Conservation (phyloP, 306 rosid genomes). For the Hylodesmum podocarpum region DNA sequence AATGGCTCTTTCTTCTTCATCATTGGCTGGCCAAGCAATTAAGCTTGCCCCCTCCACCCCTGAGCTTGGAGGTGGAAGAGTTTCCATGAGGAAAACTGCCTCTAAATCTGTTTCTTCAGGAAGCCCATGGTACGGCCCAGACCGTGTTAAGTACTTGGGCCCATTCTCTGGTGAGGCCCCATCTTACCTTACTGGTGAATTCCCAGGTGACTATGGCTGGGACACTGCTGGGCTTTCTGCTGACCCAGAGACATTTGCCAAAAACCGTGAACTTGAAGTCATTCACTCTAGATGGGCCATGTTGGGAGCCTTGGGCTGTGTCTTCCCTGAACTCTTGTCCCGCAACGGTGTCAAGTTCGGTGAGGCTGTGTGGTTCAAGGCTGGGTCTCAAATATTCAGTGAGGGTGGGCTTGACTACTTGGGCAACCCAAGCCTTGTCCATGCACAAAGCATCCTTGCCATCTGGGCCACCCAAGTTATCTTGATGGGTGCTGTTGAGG, state of each 20-base stretch:
- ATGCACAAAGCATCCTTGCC: constrained; percentile 11
- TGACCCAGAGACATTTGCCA: constrained; percentile 26
- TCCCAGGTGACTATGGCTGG: constrained; percentile 28
- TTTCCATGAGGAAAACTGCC: constrained; percentile 8
- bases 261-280: constrained; percentile 10
- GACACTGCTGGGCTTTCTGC: constrained; percentile 31
- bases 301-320: constrained; percentile 9
- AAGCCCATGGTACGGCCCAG: constrained; percentile 27
- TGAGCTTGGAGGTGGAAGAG: background rate
- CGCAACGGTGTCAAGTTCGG: constrained; percentile 12
- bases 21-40: constrained; percentile 13
- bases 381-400: background rate
- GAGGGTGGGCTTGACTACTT: constrained; percentile 22
- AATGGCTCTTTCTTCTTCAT: constrained; percentile 21
- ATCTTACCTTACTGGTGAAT: constrained; percentile 5
- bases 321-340: constrained; percentile 15
- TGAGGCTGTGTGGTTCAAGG: constrained; percentile 18
- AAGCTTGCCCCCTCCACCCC: background rate
- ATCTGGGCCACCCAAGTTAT: background rate
- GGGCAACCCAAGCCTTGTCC: constrained; percentile 18
- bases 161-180: constrained; percentile 14
- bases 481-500: background rate
- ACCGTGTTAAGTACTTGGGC: constrained; percentile 14
- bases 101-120: background rate
- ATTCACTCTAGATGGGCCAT: constrained; percentile 28